Percentiles rank a stretch among this genome's conserved stretches.
Conservation (phyloP, 495 filamentous ascomycete species). For the Penicillium turbatum region DNA sequence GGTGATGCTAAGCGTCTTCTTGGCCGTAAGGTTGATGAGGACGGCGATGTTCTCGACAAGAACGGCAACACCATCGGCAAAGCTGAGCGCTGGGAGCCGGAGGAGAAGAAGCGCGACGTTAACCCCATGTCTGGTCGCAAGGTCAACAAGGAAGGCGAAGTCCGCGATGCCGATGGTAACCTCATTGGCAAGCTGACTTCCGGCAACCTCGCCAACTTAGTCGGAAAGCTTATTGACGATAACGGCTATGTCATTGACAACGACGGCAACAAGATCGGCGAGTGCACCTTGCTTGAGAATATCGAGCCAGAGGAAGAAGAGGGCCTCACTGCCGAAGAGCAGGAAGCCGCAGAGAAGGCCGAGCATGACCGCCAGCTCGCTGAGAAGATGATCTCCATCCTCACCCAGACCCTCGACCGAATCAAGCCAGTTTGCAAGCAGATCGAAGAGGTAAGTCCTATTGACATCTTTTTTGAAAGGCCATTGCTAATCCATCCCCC, state of each 20-base stretch:
- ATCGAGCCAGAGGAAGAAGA: conserved; percentile 48
- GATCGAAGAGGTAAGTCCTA: conserved; percentile 66
- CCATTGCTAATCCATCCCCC: conserved; percentile 18
- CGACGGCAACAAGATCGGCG: conserved; percentile 75
- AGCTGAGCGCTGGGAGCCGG: conserved; percentile 77
- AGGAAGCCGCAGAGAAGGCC: conserved; percentile 51
- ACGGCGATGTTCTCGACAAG: conserved; percentile 77
- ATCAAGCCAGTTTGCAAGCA: conserved; percentile 82
- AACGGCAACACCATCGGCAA: conserved; percentile 78
- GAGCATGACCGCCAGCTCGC: conserved; percentile 73
- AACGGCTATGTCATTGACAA: conserved; percentile 80
- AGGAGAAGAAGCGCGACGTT: conserved; percentile 61
- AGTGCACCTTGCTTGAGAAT: conserved; percentile 74
- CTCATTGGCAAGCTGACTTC: conserved; percentile 74
- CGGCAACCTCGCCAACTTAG: conserved; percentile 63
- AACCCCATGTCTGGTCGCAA: conserved; percentile 71
- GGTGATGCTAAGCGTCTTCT: conserved; percentile 68
- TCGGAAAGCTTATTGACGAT: conserved; percentile 79
- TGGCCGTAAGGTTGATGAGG: conserved; percentile 74
- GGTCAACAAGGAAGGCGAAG: conserved; percentile 79
- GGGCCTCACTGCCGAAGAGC: conserved; percentile 42
- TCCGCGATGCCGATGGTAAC: conserved; percentile 76
- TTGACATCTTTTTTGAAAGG: not conserved
- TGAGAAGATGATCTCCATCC: conserved; percentile 67
- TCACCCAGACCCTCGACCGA: conserved; percentile 74